phyloP scores from a whole-genome alignment of 176 grass and related monocot genomes.

The Hordeum marinum region DNA sequence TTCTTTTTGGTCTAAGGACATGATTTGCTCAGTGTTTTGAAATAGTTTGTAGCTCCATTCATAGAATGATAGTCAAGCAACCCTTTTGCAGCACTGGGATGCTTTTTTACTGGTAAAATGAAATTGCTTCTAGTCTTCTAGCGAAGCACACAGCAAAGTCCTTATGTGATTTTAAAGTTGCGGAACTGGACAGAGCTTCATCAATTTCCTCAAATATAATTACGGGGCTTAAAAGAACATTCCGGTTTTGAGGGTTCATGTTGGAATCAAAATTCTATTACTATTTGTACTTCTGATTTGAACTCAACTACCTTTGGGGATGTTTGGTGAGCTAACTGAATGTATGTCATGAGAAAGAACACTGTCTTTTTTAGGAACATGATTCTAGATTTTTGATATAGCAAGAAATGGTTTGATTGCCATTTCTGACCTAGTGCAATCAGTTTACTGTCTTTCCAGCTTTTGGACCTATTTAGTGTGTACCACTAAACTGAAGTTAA shows the following conservation, averaged over 20 bases:
- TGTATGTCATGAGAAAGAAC: background rate
- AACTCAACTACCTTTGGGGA: background rate
- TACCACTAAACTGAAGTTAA: background rate
- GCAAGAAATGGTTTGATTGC: background rate
- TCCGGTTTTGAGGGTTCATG: background rate
- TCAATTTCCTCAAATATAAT: background rate
- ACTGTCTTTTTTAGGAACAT: background rate
- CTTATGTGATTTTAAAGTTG: background rate
- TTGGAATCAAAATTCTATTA: background rate
- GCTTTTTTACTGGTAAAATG: background rate
- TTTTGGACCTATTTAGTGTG: background rate
- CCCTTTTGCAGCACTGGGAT: background rate
- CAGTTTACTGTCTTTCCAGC: background rate
- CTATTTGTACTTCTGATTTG: background rate
- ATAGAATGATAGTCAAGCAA: background rate
- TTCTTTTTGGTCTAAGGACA: background rate
- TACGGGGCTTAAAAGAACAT: background rate
- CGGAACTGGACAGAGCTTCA: background rate
- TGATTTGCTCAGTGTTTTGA: constrained; percentile 2
- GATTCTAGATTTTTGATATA: background rate
- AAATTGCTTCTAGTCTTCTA: background rate
- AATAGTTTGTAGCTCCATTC: background rate
- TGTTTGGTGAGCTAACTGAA: background rate
- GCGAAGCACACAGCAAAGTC: background rate
- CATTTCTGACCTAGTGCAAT: background rate